Evolutionary conservation across 192 early-diverging fungal genomes (phyloP).

Genomic region (Chytriomyces confervae): DNA sequence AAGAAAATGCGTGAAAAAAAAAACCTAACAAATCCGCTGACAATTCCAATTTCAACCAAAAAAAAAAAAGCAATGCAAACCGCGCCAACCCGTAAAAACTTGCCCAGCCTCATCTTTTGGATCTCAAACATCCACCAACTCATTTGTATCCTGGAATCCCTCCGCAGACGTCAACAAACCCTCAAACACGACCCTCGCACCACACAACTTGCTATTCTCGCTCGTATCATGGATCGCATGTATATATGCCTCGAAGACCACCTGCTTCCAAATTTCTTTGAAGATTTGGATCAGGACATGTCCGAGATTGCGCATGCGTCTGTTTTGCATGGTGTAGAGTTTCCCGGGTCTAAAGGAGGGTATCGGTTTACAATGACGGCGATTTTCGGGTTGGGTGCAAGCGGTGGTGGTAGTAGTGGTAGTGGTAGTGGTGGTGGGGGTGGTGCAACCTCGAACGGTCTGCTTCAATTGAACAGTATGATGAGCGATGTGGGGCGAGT

Average conservation of each 20-base stretch:
- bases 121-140: background rate
- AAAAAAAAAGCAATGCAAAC: background rate
- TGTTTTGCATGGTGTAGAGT: background rate
- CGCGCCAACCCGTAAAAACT: background rate
- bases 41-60: too few species aligned
- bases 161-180: background rate
- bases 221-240: background rate
- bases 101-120: background rate
- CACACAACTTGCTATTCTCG: background rate
- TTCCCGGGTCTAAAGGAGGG: background rate
- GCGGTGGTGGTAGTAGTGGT: too few species aligned
- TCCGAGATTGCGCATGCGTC: background rate
- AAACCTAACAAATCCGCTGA: background rate
- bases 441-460: background rate
- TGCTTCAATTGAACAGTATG: background rate
- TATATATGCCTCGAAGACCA: background rate
- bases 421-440: too few species aligned
- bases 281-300: background rate
- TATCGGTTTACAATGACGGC: too few species aligned
- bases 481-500: background rate
- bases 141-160: background rate
- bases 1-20: background rate
- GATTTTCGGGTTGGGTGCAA: too few species aligned
- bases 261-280: background rate
- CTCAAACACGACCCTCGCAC: background rate